Percentiles rank a stretch among this genome's conserved stretches.
These are phyloP conservation scores for Termitomyces sp. DNA, from an alignment of 768 basidiomycete species.

Conservation along the genomic window DNA sequence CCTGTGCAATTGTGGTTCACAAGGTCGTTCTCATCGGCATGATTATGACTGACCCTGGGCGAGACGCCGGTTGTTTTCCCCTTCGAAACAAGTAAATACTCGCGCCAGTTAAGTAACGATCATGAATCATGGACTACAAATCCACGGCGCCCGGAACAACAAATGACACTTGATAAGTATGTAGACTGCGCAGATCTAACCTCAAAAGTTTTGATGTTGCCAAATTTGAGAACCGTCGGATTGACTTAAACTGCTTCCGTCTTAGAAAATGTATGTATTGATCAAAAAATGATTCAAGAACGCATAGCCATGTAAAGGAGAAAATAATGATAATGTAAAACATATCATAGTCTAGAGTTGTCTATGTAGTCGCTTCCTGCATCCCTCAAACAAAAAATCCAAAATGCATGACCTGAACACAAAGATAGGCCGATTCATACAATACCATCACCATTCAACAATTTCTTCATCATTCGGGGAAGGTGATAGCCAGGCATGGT, in stretches of 20 bases:
- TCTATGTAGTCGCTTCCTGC: background rate
- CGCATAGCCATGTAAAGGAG: background rate
- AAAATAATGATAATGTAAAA: conserved; percentile 1
- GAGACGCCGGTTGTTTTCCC: background rate
- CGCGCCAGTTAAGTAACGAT: background rate
- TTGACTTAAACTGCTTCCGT: background rate
- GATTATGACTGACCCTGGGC: background rate
- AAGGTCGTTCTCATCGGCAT: background rate
- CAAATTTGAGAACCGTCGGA: background rate
- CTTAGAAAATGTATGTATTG: too few relatives aligned
- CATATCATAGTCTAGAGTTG: conserved; percentile 1
- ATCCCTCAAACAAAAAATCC: background rate
- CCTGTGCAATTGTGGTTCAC: too few relatives aligned
- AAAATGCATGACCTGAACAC: background rate
- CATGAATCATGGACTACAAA: background rate
- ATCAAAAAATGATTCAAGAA: background rate
- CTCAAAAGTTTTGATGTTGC: background rate
- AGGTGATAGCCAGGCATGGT: conserved; percentile 66
- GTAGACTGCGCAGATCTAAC: background rate
- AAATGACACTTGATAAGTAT: background rate
- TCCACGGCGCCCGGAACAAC: background rate
- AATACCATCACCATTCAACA: conserved; percentile 35
- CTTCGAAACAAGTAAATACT: background rate
- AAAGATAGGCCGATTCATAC: background rate
- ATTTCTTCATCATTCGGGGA: conserved; percentile 33